Evolutionary conservation across 75 land plant species (phyloP).

Genomic region (Pinus taeda): DNA sequence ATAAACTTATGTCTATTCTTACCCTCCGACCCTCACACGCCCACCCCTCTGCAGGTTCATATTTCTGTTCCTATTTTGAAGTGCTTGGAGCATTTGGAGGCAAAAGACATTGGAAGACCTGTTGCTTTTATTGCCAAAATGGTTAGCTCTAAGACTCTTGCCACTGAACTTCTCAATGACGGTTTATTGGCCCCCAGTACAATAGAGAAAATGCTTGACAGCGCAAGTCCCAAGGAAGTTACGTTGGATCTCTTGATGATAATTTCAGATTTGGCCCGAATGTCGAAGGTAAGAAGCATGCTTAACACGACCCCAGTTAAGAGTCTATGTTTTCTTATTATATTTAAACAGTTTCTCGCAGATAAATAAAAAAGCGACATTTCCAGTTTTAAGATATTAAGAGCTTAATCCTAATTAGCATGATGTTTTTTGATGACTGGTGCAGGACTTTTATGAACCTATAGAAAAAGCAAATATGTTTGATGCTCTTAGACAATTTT

Average conservation of each 20-base stretch:
- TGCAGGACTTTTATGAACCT: slow-evolving; percentile 85
- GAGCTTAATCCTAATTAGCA: not conserved
- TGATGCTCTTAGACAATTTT: slow-evolving; percentile 47
- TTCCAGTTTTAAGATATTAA: not conserved
- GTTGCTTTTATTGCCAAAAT: slow-evolving; percentile 85
- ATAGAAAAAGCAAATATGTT: slow-evolving; percentile 69
- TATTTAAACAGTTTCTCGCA: not conserved
- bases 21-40: not conserved
- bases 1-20: slow-evolving; percentile 2
- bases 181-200: slow-evolving; percentile 59
- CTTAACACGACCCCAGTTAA: not conserved
- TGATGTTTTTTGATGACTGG: slow-evolving; percentile 6
- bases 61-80: slow-evolving; percentile 56
- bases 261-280: slow-evolving; percentile 91
- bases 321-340: not conserved
- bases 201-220: slow-evolving; percentile 56
- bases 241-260: slow-evolving; percentile 75
- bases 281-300: slow-evolving; percentile 65
- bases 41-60: slow-evolving; percentile 37
- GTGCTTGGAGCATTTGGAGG: slow-evolving; percentile 67
- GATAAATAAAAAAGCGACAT: not conserved
- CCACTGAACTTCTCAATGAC: slow-evolving; percentile 61
- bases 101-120: slow-evolving; percentile 63
- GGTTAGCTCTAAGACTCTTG: slow-evolving; percentile 63
- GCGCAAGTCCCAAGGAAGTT: slow-evolving; percentile 65